Evolutionary conservation across 768 basidiomycete genomes (phyloP).

Genomic region (Gloeopeniophorella convolvens): DNA sequence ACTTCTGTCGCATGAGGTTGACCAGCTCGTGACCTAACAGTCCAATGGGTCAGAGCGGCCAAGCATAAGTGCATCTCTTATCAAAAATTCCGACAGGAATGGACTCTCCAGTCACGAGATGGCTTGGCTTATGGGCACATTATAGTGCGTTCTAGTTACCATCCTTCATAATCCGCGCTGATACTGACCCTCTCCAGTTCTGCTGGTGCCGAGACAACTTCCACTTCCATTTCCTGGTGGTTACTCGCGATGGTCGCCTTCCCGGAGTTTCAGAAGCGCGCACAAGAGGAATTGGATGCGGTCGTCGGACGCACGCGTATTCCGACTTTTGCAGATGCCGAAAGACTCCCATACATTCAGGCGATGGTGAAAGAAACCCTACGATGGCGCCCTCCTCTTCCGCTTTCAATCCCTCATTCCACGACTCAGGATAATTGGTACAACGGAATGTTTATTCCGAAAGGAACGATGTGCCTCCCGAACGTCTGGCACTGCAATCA

Average conservation of each 20-base stretch:
- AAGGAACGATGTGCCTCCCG: constrained; percentile 28
- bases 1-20: too few relatives aligned
- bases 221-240: neutral
- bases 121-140: constrained; percentile 9
- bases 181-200: neutral
- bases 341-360: neutral
- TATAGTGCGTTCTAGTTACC: constrained; percentile 18
- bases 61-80: constrained; percentile 7
- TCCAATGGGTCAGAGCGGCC: neutral
- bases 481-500: constrained; percentile 20
- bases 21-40: neutral
- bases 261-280: constrained; percentile 9
- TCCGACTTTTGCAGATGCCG: neutral
- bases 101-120: constrained; percentile 13
- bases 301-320: neutral
- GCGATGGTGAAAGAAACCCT: constrained; percentile 1
- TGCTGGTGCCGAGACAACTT: neutral
- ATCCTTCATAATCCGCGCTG: too few relatives aligned
- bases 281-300: neutral
- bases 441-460: constrained; percentile 28
- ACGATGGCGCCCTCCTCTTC: constrained; percentile 1
- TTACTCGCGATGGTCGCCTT: constrained; percentile 16
- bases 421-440: constrained; percentile 25
- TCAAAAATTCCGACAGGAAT: neutral
- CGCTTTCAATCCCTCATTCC: neutral